Evolutionary conservation across 768 basidiomycete genomes (phyloP), one percentile per base, ranked within the genome.

Genomic region (Suillus placidus): DNA sequence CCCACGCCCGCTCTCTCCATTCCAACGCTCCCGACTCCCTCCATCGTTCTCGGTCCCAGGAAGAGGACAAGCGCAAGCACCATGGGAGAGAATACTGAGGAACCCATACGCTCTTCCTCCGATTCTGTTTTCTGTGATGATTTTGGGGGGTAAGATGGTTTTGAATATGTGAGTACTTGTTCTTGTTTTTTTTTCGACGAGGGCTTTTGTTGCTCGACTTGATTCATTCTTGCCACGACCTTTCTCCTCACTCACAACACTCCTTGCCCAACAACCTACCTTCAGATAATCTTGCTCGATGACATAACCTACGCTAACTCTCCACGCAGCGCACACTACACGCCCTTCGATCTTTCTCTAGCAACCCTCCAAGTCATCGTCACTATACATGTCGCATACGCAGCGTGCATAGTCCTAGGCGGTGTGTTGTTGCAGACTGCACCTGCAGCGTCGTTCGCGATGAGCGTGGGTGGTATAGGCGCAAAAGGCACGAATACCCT

Each of bases 401-500:
- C 89, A 2, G 91, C 95, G 0, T 94, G 89, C 47, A 82, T 89
- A 13, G 86, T 93, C 0, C 90, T 97, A 14, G 97, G 94, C 3
- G 88, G 89, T 8, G 89, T 95, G 2, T 81, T 99, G 2, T 77
- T 99, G 16, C 97, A 99, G 77, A 99, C 97, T 0, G 87, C 94
- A 0, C 96, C 96, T 3, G 79, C 82, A 52, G 18, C 52, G 6
- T 54, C 61, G 14, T 47, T 47, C 9, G 13, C n/a, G 6, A 49
- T 61, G 60, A 34, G 6, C 26, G 45, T 2, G 10, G 43, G 43
- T 9, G 10, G 18, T 23, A 49, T 49, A 14, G 23, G n/a, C 16
- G 8, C 51, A 32, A 35, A 35, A 23, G 71, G 68, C 9, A 43
- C 65, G 32, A 63, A 56, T 1, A 37, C 30, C 2, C 52, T 83